A percentile compares a stretch with the other conserved stretches of the same genome.
phyloP scores from a whole-genome alignment of 2,329 filamentous ascomycete species.

The Byssoonygena ceratinophila region DNA sequence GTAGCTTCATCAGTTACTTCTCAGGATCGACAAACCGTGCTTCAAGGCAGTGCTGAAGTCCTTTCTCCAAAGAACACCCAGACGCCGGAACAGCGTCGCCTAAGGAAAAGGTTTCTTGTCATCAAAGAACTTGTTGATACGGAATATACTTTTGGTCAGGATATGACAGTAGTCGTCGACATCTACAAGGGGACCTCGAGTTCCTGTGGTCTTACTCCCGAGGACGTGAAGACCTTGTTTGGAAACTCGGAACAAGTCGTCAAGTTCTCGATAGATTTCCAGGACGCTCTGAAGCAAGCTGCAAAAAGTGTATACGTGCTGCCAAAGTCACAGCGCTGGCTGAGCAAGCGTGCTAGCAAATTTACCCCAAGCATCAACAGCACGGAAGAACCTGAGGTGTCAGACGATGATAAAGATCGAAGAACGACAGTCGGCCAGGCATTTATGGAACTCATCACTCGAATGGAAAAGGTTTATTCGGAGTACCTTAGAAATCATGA shows the following conservation, averaged over 20 bases:
- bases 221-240: slow-evolving; percentile 84
- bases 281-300: slow-evolving; percentile 68
- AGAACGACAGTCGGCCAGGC: slow-evolving; percentile 49
- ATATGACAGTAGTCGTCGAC: slow-evolving; percentile 95
- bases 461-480: slow-evolving; percentile 56
- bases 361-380: slow-evolving; percentile 35
- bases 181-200: slow-evolving; percentile 93
- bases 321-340: slow-evolving; percentile 44
- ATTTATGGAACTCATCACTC: slow-evolving; percentile 45
- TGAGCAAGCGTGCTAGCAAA: slow-evolving; percentile 41
- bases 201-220: slow-evolving; percentile 65
- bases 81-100: slow-evolving; percentile 41
- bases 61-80: slow-evolving; percentile 22
- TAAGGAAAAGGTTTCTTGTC: slow-evolving; percentile 69
- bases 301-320: slow-evolving; percentile 70
- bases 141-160: slow-evolving; percentile 78
- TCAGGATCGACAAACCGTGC: slow-evolving; percentile 24
- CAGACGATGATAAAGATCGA: slow-evolving; percentile 47
- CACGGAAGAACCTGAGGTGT: slow-evolving; percentile 24
- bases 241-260: slow-evolving; percentile 88
- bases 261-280: slow-evolving; percentile 69
- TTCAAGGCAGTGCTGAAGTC: slow-evolving; percentile 21
- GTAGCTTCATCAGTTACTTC: slow-evolving; percentile 32
- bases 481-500: slow-evolving; percentile 56
- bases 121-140: slow-evolving; percentile 91